phyloP scores from a whole-genome alignment of 2,329 filamentous ascomycete genomes.

The Cladorrhinum sp. region DNA sequence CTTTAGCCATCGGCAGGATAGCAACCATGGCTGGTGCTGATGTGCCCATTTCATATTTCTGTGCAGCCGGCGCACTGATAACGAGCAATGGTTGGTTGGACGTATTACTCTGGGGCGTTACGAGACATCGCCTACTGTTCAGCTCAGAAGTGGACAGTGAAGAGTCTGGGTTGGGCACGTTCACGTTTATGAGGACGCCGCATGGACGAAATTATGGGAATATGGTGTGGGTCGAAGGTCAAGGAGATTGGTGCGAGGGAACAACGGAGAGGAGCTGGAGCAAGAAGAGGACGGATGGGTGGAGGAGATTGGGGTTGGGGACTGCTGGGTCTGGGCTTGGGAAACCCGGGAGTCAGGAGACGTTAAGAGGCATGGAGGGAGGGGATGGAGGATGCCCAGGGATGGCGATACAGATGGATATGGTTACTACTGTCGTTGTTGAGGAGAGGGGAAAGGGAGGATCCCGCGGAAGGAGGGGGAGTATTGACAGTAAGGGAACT shows the following conservation, averaged over 20 bases:
- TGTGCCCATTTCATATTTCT: constrained; percentile 48
- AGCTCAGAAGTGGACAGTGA: constrained; percentile 27
- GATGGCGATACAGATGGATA: constrained; percentile 32
- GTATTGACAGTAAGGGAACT: not conserved
- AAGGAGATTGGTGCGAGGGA: not conserved
- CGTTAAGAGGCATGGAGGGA: not conserved
- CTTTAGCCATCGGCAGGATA: constrained; percentile 58
- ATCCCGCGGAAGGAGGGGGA: not conserved
- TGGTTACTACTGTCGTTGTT: constrained; percentile 32
- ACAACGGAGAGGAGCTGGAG: constrained; percentile 8
- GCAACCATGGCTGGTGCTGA: constrained; percentile 49
- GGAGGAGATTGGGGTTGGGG: constrained; percentile 13
- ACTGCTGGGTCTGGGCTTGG: constrained; percentile 6
- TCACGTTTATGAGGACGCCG: constrained; percentile 34
- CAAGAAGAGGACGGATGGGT: not conserved
- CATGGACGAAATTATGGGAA: constrained; percentile 30
- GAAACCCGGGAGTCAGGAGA: constrained; percentile 6
- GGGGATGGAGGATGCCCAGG: constrained; percentile 6
- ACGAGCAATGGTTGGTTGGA: constrained; percentile 43
- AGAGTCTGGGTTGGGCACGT: constrained; percentile 37
- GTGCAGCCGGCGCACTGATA: constrained; percentile 50
- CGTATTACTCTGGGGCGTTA: constrained; percentile 32
- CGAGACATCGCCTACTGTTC: constrained; percentile 30
- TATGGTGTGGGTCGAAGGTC: constrained; percentile 31
- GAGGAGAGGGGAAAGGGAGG: constrained; percentile 16